Evolutionary conservation across 148 eudicot species (phyloP), one percentile per base, ranked within the genome.

Genomic region (Cornus suecica): DNA sequence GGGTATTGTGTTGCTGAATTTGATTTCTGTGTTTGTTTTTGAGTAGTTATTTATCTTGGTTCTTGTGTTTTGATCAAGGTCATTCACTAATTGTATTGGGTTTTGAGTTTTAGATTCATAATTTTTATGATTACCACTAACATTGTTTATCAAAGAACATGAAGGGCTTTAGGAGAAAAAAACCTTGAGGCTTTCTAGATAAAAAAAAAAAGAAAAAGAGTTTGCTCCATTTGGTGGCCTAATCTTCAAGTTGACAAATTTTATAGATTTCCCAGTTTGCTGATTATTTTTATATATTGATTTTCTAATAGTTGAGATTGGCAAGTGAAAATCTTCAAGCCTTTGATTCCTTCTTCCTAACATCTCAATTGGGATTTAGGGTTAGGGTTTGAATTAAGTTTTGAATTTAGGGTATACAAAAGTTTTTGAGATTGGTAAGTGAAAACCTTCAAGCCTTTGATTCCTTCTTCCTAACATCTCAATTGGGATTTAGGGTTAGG

Each of bases 161-260:
- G 75, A 61, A 16, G 25, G 56, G 30, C 30, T 60, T 61, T 64
- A 32, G 34, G 54, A 61, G 65, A 56, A 34, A 61, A 31, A 61
- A 73, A 16, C 51, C 16, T 48, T 73, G 48, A 15, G 74, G 26
- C 15, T 18, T 28, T 23, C 4, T n/a, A 34, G 34, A 23, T 2
- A 22, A n/a, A 23, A 5, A 41, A 1, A 31, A 10, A 34, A 61
- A 23, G 0, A 22, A n/a, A 23, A 5, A 41, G 3, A 31, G n/a
- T 71, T 54, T 58, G 48, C 8, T 30, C 64, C 22, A 11, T 32
- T 14, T 72, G 41, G 10, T 51, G 31, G 8, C 60, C 74, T 27
- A 2, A 23, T 72, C 67, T 34, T 34, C 51, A 32, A 25, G 2
- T 42, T 14, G 20, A 16, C 25, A 54, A n/a, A n/a, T n/a, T 25